Conservation (phyloP, 2,329 filamentous ascomycete genomes). For the Thelonectria olida region DNA sequence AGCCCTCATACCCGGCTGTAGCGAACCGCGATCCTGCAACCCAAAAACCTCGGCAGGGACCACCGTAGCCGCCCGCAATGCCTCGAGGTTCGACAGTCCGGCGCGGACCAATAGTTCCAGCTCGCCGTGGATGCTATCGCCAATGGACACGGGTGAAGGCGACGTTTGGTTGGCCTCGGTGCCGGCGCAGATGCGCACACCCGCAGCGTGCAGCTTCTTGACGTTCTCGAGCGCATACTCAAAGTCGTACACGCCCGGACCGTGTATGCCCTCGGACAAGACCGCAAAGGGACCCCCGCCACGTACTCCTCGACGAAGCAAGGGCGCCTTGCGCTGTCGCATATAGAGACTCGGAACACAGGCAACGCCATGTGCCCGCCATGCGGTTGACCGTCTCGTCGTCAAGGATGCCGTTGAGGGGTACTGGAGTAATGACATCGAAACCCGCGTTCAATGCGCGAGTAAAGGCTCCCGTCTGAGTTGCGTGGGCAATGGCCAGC, state of each 20-base stretch:
- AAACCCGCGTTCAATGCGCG: slow-evolving; percentile 40
- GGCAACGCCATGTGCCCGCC: slow-evolving; percentile 28
- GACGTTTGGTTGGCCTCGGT: slow-evolving; percentile 41
- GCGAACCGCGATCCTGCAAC: slow-evolving; percentile 38
- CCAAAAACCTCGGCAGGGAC: slow-evolving; percentile 32
- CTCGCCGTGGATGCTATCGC: slow-evolving; percentile 36
- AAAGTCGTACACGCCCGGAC: slow-evolving; percentile 27
- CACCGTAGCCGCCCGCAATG: slow-evolving; percentile 30
- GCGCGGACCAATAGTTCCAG: slow-evolving; percentile 32
- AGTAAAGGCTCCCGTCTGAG: slow-evolving; percentile 24
- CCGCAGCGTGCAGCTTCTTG: slow-evolving; percentile 34
- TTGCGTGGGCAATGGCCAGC: slow-evolving; percentile 31
- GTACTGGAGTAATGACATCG: slow-evolving; percentile 42
- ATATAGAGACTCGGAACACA: slow-evolving; percentile 40
- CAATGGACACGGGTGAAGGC: slow-evolving; percentile 8
- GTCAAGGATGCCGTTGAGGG: slow-evolving; percentile 39
- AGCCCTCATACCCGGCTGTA: slow-evolving; percentile 37
- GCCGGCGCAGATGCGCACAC: slow-evolving; percentile 43
- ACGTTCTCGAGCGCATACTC: slow-evolving; percentile 37
- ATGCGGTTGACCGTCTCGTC: slow-evolving; percentile 26
- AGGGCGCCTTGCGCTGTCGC: background rate
- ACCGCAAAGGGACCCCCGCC: background rate
- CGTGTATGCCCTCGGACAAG: background rate
- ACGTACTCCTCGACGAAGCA: background rate
- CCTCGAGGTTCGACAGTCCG: slow-evolving; percentile 31